Conservation (phyloP, 164 flowering plant genomes). For the Chimonanthus praecox region DNA sequence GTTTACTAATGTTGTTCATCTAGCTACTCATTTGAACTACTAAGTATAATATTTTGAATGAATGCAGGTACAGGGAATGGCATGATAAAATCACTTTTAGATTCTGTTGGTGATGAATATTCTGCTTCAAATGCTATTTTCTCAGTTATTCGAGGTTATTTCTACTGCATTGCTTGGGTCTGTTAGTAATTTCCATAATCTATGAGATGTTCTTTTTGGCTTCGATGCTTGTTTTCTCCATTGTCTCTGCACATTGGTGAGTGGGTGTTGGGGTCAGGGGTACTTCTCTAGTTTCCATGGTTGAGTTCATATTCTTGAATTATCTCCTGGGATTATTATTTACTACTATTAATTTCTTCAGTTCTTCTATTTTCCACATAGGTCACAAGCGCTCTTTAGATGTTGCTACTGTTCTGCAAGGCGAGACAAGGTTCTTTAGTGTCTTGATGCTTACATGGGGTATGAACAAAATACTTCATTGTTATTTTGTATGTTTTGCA, state of each 20-base stretch:
- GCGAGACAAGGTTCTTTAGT: conserved; percentile 64
- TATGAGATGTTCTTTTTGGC: background rate
- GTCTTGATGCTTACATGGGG: conserved; percentile 99
- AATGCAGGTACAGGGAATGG: conserved; percentile 93
- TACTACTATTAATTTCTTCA: background rate
- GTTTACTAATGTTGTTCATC: background rate
- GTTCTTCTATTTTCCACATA: conserved; percentile 19
- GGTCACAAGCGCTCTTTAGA: conserved; percentile 79
- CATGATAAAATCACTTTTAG: conserved; percentile 85
- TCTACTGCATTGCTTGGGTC: background rate
- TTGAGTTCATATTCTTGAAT: background rate
- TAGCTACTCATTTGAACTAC: background rate
- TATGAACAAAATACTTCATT: conserved; percentile 18
- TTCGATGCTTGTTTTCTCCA: background rate
- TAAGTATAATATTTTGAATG: conserved; percentile 5
- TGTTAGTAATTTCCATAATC: background rate
- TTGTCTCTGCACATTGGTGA: background rate
- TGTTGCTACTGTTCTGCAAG: conserved; percentile 82
- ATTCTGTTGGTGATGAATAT: conserved; percentile 69
- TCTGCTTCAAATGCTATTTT: conserved; percentile 55
- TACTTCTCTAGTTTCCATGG: background rate
- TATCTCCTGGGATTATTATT: background rate
- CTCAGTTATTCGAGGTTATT: conserved; percentile 75
- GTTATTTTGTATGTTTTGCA: background rate
- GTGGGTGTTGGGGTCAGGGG: no score